phyloP scores from a whole-genome alignment of 495 filamentous ascomycete genomes.

The Penicillium psychrofluorescens region DNA sequence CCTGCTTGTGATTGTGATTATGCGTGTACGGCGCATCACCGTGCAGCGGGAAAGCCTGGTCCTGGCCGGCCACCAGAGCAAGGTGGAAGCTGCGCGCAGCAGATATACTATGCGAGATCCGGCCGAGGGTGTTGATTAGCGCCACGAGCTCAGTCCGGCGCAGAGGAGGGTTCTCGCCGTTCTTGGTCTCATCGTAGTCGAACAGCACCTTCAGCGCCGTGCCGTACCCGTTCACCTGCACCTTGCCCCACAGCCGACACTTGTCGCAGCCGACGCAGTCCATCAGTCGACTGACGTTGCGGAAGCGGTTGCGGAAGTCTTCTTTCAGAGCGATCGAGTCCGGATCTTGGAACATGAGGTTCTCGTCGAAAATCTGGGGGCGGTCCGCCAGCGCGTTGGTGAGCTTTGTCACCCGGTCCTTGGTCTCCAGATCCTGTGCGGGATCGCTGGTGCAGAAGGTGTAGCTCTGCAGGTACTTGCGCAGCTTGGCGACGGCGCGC shows the following conservation, averaged over 20 bases:
- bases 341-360: constrained; percentile 73
- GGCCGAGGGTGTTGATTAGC: constrained; percentile 85
- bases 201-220: constrained; percentile 93
- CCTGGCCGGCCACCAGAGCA: constrained; percentile 36
- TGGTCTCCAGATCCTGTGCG: constrained; percentile 69
- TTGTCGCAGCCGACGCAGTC: constrained; percentile 99
- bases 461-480: constrained; percentile 72
- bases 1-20: constrained; percentile 3
- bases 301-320: constrained; percentile 94
- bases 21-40: constrained; percentile 14
- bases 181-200: constrained; percentile 80
- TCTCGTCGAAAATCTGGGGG: constrained; percentile 86
- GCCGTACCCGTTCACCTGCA: constrained; percentile 94
- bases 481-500: constrained; percentile 87
- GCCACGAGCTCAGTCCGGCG: constrained; percentile 89
- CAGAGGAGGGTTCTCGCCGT: constrained; percentile 64
- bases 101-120: constrained; percentile 69
- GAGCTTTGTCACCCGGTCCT: constrained; percentile 67
- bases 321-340: constrained; percentile 75
- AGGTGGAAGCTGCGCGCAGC: constrained; percentile 70
- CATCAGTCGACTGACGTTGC: constrained; percentile 93
- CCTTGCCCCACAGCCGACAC: constrained; percentile 94
- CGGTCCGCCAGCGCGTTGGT: constrained; percentile 56
- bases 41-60: constrained; percentile 27
- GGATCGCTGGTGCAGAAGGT: constrained; percentile 88